Base-by-base conservation (phyloP, 129 eudicot species). In the Sambucus nigra region DNA sequence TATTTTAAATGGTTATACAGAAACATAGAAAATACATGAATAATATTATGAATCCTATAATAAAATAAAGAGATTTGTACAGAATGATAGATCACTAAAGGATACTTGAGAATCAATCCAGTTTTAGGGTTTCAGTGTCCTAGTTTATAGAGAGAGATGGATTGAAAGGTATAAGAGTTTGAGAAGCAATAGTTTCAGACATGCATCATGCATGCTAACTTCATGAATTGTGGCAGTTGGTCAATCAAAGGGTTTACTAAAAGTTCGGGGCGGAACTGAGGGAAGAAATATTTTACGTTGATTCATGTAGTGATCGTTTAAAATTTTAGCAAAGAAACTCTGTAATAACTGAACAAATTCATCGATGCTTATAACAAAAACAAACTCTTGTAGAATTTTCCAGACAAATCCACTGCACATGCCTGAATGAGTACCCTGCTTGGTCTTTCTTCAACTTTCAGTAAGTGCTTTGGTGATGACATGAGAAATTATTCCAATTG, bases 401-500 rank as follows among this genome's bases (percentile, higher is more conserved):
- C 33, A 18, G 24, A 25, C 38, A 42, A n/a, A 40, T 22, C 2
- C 7, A n/a, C 4, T n/a, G n/a, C n/a, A 29, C 39, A 27, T 40
- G 7, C 17, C 25, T 57, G 41, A 71, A 20, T 74, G 76, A 33
- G 56, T 52, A 29, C 57, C 45, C 7, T 53, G 60, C 27, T 59
- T 67, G 24, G 67, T 18, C 15, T 68, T 46, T 63, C 61, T 56
- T 41, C 53, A 50, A 24, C 62, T 64, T 59, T 24, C 64, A 54
- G 66, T 42, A 19, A 91, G 60, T 45, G 74, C 80, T 69, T 85
- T 91, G 55, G 99, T 91, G 64, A 91, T 74, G 65, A 68, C 63
- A 77, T 91, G 99, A 63, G 71, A 20, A 19, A 91, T 53, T 54
- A 91, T 74, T 59, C 99, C 99, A 26, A 91, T 50, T 33, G 96